phyloP scores from a whole-genome alignment of 495 filamentous ascomycete species.

The Penicillium manginii region DNA sequence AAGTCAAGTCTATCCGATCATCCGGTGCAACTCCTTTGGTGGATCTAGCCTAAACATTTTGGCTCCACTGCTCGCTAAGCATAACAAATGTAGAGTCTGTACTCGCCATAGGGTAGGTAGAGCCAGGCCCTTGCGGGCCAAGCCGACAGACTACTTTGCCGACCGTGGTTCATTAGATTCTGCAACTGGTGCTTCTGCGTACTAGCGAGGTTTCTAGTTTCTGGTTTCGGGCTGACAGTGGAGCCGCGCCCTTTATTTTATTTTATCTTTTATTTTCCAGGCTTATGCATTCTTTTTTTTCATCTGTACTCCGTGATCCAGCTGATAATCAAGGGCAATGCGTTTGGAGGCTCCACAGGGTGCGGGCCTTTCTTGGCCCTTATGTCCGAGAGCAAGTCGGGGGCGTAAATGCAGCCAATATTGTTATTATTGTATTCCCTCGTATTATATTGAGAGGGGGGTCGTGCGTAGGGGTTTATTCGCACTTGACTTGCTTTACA shows the following conservation, averaged over 20 bases:
- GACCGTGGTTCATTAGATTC: conserved; percentile 26
- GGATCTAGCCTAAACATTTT: conserved; percentile 13
- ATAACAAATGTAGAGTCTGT: conserved; percentile 26
- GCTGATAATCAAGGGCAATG: conserved; percentile 7
- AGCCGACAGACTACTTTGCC: conserved; percentile 28
- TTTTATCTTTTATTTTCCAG: neutral
- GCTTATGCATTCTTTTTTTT: neutral
- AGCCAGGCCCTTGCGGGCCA: conserved; percentile 31
- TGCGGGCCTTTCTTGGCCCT: conserved; percentile 8
- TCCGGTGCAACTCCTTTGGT: conserved; percentile 29
- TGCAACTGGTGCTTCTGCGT: conserved; percentile 8
- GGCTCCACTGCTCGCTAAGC: conserved; percentile 34
- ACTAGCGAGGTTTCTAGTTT: conserved; percentile 10
- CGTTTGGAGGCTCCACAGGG: conserved; percentile 12
- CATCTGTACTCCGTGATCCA: neutral
- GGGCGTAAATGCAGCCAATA: conserved; percentile 9
- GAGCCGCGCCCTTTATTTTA: neutral
- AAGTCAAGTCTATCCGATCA: conserved; percentile 23
- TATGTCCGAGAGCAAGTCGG: conserved; percentile 9
- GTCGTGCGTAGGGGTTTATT: too few relatives aligned
- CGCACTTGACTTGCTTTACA: neutral
- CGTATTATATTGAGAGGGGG: neutral
- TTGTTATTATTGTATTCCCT: conserved; percentile 2
- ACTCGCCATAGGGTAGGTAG: neutral
- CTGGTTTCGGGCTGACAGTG: conserved; percentile 5